Conservation (phyloP, 371 early-diverging fungal species). For the Paramicrosporidium saccamoebae region DNA sequence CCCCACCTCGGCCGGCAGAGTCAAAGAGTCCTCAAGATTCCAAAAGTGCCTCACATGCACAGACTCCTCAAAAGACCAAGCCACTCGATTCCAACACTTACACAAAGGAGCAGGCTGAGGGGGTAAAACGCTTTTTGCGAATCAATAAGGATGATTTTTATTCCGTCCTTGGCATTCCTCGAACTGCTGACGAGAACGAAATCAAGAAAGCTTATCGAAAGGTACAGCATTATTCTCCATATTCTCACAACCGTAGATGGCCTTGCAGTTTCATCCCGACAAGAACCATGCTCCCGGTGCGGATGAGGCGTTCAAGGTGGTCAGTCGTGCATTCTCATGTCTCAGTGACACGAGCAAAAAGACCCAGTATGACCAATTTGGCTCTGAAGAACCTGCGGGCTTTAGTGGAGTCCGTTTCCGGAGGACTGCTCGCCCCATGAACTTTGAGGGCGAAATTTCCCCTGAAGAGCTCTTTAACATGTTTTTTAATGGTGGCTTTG, state of each 20-base stretch:
- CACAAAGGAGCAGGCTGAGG: slow-evolving; percentile 35
- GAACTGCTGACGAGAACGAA: slow-evolving; percentile 37
- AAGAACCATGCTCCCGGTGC: slow-evolving; percentile 85
- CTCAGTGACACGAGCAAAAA: slow-evolving; percentile 54
- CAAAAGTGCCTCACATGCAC: background rate
- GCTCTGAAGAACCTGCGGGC: too few species aligned
- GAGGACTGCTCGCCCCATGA: slow-evolving; percentile 6
- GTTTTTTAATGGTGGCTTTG: slow-evolving; percentile 48
- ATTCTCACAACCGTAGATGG: slow-evolving; percentile 23
- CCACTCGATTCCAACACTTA: slow-evolving; percentile 28
- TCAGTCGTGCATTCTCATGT: slow-evolving; percentile 59
- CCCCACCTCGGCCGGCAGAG: slow-evolving; percentile 1
- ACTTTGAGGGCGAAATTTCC: slow-evolving; percentile 33
- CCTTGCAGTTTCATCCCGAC: slow-evolving; percentile 89
- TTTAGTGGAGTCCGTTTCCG: background rate
- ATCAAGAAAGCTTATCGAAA: slow-evolving; percentile 89
- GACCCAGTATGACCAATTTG: slow-evolving; percentile 47
- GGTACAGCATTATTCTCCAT: too few species aligned
- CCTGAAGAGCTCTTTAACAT: slow-evolving; percentile 84
- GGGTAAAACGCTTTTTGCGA: slow-evolving; percentile 37
- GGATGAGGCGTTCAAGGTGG: slow-evolving; percentile 84
- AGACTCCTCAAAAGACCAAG: too few species aligned
- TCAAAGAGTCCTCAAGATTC: background rate
- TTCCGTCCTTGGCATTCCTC: slow-evolving; percentile 46
- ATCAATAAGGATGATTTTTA: slow-evolving; percentile 44